Percentiles rank a stretch among this genome's conserved stretches.
Conservation (phyloP, 495 filamentous ascomycete species). For the Glutinoglossum americanum region DNA sequence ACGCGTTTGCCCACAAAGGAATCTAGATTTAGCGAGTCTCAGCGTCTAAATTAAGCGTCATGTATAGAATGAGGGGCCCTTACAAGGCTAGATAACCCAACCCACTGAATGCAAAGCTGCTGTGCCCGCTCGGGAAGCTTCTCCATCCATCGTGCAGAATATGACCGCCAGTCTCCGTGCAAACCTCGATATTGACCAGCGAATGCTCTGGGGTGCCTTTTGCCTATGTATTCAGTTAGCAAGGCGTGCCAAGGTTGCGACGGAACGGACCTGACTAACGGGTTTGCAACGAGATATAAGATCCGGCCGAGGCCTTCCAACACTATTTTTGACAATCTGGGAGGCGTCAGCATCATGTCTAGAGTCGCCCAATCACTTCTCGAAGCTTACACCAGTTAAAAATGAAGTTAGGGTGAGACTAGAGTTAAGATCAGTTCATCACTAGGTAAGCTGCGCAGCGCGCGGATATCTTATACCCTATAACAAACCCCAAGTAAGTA, state of each 20-base stretch:
- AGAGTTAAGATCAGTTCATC: background rate
- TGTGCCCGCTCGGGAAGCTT: conserved; percentile 80
- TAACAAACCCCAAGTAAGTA: conserved; percentile 56
- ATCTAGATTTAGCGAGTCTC: conserved; percentile 20
- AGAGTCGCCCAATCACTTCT: too few relatives aligned
- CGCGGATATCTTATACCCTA: conserved; percentile 21
- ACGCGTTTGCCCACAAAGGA: conserved; percentile 56
- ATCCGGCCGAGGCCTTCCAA: conserved; percentile 80
- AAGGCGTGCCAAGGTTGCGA: background rate
- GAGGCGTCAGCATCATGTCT: background rate
- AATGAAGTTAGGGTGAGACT: conserved; percentile 52
- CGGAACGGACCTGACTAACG: conserved; percentile 3
- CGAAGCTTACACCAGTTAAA: conserved; percentile 42
- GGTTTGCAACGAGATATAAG: conserved; percentile 77
- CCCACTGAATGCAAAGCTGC: conserved; percentile 66
- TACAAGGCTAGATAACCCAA: conserved; percentile 59
- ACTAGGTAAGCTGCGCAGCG: background rate
- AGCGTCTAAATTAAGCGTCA: background rate
- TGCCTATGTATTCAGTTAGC: conserved; percentile 6
- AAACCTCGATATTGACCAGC: conserved; percentile 55
- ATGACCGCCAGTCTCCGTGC: conserved; percentile 58
- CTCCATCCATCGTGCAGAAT: conserved; percentile 81
- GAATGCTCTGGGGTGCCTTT: conserved; percentile 38
- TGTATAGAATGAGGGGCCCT: conserved; percentile 6
- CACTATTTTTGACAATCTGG: conserved; percentile 61